A percentile compares a stretch with the other conserved stretches of the same genome.
These are phyloP conservation scores for Skeletonema costatum DNA, from an alignment of 108 stramenopile species.

Conservation along the genomic window DNA sequence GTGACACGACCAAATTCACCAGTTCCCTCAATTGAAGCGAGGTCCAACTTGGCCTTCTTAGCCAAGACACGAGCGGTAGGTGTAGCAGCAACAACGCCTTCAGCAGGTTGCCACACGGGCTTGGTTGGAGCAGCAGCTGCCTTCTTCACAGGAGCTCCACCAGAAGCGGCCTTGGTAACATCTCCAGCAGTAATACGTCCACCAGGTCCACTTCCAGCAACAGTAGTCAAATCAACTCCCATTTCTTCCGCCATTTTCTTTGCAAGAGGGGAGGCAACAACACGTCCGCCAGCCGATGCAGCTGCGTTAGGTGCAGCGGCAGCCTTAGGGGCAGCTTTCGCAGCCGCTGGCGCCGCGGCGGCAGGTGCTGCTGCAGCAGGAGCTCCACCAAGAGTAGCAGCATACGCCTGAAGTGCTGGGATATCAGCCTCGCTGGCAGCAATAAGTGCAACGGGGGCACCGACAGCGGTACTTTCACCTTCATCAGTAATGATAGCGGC, in stretches of 20 bases:
- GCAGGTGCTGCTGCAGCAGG: slow-evolving; percentile 60
- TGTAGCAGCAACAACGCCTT: slow-evolving; percentile 86
- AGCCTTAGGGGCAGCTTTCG: slow-evolving; percentile 58
- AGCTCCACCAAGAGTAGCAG: slow-evolving; percentile 56
- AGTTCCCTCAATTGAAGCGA: slow-evolving; percentile 82
- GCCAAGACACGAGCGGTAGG: slow-evolving; percentile 81
- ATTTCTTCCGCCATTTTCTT: slow-evolving; percentile 88
- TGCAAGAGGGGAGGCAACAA: slow-evolving; percentile 94
- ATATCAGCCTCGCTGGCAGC: slow-evolving; percentile 84
- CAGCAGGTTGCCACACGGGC: slow-evolving; percentile 82
- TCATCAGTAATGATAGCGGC: slow-evolving; percentile 93
- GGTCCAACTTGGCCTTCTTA: slow-evolving; percentile 89
- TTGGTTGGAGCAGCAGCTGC: slow-evolving; percentile 64
- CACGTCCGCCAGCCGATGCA: slow-evolving; percentile 77
- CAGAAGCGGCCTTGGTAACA: slow-evolving; percentile 77
- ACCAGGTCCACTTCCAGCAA: slow-evolving; percentile 91
- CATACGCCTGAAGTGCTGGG: slow-evolving; percentile 81
- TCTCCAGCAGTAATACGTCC: slow-evolving; percentile 89
- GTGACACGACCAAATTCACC: slow-evolving; percentile 96
- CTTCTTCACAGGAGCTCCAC: slow-evolving; percentile 62
- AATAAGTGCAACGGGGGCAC: slow-evolving; percentile 91
- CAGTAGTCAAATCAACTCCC: slow-evolving; percentile 83
- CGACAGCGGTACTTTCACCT: slow-evolving; percentile 90
- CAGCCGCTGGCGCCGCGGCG: slow-evolving; percentile 59
- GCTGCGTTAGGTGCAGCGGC: slow-evolving; percentile 56